A percentile compares a stretch with the other conserved stretches of the same genome.
Conservation (phyloP, 2,329 filamentous ascomycete species). For the Colletotrichum acutatum region DNA sequence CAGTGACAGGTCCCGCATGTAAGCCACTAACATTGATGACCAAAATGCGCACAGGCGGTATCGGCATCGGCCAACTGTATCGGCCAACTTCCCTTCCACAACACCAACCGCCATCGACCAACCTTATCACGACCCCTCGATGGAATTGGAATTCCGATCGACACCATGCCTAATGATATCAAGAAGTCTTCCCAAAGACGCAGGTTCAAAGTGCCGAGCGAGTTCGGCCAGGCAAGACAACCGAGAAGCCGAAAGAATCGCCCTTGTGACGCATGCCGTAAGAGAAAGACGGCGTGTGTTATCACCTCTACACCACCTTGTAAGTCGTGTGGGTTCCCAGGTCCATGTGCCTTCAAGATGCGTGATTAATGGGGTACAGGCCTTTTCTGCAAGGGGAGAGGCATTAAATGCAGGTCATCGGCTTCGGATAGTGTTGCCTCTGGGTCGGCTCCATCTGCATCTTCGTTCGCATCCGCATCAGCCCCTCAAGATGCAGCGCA, state of each 20-base stretch:
- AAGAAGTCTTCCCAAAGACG: conserved; percentile 38
- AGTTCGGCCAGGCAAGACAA: conserved; percentile 52
- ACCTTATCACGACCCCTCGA: not conserved
- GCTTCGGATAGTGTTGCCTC: conserved; percentile 5
- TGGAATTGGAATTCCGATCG: too few relatives aligned
- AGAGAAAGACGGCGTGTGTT: conserved; percentile 58
- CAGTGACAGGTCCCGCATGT: not conserved
- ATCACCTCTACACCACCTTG: conserved; percentile 56
- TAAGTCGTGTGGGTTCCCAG: conserved; percentile 41
- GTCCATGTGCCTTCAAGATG: not conserved
- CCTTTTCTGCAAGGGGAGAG: conserved; percentile 48
- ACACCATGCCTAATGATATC: not conserved
- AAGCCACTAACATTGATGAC: conserved; percentile 9
- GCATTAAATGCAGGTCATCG: conserved; percentile 47
- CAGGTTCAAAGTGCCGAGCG: conserved; percentile 54
- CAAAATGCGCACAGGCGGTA: not conserved
- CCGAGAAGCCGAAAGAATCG: conserved; percentile 57
- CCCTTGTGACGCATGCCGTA: conserved; percentile 57
- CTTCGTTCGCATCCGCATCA: not conserved
- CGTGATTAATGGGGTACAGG: conserved; percentile 36
- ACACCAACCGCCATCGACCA: not conserved
- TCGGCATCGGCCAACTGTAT: not conserved
- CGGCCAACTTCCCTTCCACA: not conserved
- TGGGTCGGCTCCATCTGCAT: not conserved
- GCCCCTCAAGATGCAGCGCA: not conserved